A percentile compares a stretch with the other conserved stretches of the same genome.
These are phyloP conservation scores for Exsudoporus floridanus DNA, from an alignment of 1,284 basidiomycete species.

Conservation along the genomic window DNA sequence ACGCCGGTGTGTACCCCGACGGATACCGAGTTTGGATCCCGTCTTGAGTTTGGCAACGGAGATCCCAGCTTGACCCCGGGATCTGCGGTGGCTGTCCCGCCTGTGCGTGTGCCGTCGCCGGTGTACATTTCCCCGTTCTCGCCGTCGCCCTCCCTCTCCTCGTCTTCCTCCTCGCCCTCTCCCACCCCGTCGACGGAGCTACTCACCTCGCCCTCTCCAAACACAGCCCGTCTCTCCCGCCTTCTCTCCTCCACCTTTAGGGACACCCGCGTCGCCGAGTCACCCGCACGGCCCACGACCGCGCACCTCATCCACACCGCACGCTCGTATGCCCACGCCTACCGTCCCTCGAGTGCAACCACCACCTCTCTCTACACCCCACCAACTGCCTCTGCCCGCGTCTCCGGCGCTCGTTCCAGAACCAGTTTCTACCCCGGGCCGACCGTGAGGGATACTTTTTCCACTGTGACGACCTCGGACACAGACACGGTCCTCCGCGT, in stretches of 20 bases:
- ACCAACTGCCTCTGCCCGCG: slow-evolving; percentile 6
- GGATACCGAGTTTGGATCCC: slow-evolving; percentile 23
- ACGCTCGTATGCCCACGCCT: slow-evolving; percentile 20
- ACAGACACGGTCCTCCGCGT: slow-evolving; percentile 17
- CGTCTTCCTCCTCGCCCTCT: slow-evolving; percentile 16
- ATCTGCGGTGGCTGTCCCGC: slow-evolving; percentile 4
- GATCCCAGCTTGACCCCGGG: neutral
- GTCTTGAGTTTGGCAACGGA: neutral
- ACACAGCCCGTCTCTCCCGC: slow-evolving; percentile 19
- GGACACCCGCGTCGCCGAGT: slow-evolving; percentile 1
- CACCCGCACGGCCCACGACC: slow-evolving; percentile 11
- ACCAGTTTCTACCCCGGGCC: slow-evolving; percentile 9
- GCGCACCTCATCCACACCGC: slow-evolving; percentile 19
- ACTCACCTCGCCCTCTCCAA: slow-evolving; percentile 1
- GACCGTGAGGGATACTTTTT: slow-evolving; percentile 21
- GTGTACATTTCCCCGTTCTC: slow-evolving; percentile 26
- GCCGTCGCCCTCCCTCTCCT: slow-evolving; percentile 17
- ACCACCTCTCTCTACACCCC: slow-evolving; percentile 21
- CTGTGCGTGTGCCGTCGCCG: slow-evolving; percentile 23
- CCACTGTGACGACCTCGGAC: slow-evolving; percentile 30
- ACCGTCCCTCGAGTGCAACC: slow-evolving; percentile 14
- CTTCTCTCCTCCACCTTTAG: slow-evolving; percentile 28
- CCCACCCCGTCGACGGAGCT: slow-evolving; percentile 20
- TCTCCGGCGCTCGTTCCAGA: slow-evolving; percentile 16
- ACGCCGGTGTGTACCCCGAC: slow-evolving; percentile 21